Base-by-base conservation (phyloP, 768 basidiomycete genomes). In the Mycena belliarum region DNA sequence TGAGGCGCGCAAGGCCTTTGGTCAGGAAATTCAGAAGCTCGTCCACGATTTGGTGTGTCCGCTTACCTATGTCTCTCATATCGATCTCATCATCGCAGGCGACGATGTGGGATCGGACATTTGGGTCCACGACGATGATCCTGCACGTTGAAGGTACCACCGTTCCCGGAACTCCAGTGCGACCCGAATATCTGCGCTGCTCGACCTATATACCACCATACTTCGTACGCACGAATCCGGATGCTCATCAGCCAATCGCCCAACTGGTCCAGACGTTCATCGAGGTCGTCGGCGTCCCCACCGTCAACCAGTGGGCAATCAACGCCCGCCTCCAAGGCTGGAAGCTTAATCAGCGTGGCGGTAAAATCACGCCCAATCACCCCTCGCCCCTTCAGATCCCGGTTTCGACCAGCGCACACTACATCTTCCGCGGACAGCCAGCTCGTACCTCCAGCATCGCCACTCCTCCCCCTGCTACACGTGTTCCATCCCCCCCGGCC, bases 111-210 rank as follows among this genome's bases (percentile, higher is more conserved):
- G 50, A 58, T 52, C 50, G 57, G 11, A 35, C 40, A 2, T 47
- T 26, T 21, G 57, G 57, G 2, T 42, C 49, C 3, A 51, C 49
- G 18, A 59, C 57, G 6, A 46, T 59, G 42, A 25, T 59, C 8
- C 4, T 59, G 45, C 57, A 59, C 12, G 24, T 33, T n/a, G 28
- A 40, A n/a, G 57, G 57, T 15, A 59, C 49, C 0, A 44, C 42
- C 7, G 15, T 45, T 2, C 57, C 57, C 6, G 40, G 33, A 1
- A 45, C 33, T 7, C 51, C 51, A 0, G 18, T 44, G 4, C 23
- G 5, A 12, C 51, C 57, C 21, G 50, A 59, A 16, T 52, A 45
- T 23, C 26, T 59, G 6, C 42, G 38, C 23, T 32, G 43, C 14
- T 24, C 32, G 1, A 33, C 45, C 1, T 59, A 59, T 10, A 26